These are phyloP conservation scores for Suillus alpinus DNA, from an alignment of 768 basidiomycete genomes.

Conservation along the genomic window DNA sequence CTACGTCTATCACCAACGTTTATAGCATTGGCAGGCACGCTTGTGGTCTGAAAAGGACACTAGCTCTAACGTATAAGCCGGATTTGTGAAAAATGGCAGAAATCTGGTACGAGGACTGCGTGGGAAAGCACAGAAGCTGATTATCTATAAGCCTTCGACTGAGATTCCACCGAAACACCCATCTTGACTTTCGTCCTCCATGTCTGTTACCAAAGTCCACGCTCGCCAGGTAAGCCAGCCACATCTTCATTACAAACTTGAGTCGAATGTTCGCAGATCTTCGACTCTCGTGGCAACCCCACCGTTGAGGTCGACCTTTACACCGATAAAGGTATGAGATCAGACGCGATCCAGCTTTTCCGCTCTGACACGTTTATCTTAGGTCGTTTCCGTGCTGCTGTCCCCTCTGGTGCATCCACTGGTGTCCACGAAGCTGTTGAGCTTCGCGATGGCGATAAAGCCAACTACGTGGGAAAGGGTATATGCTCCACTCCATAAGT, in stretches of 20 bases:
- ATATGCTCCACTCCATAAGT: constrained; percentile 18
- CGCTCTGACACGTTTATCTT: constrained; percentile 13
- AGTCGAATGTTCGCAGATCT: constrained; percentile 64
- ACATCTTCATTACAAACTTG: constrained; percentile 6
- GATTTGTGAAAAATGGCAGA: constrained; percentile 1
- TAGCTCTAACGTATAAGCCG: constrained; percentile 1
- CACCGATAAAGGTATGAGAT: constrained; percentile 77
- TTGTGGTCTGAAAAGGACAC: constrained; percentile 14
- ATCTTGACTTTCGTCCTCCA: constrained; percentile 41
- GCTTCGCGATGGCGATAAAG: constrained; percentile 95
- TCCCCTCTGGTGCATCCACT: constrained; percentile 98
- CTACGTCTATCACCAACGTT: constrained; percentile 3
- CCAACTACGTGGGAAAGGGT: constrained; percentile 95
- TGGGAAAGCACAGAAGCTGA: constrained; percentile 25
- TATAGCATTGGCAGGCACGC: neutral
- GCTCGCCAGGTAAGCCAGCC: constrained; percentile 76
- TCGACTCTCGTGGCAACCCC: constrained; percentile 98
- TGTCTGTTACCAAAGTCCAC: constrained; percentile 90
- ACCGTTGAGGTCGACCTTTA: constrained; percentile 91
- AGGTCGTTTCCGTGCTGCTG: constrained; percentile 93
- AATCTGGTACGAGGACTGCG: constrained; percentile 26
- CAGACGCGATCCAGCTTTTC: constrained; percentile 6
- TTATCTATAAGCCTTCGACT: constrained; percentile 3
- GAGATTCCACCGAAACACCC: constrained; percentile 1
- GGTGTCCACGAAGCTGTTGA: constrained; percentile 98